Base-by-base conservation (phyloP, 2,329 filamentous ascomycete genomes). In the Pseudocercospora cruenta region DNA sequence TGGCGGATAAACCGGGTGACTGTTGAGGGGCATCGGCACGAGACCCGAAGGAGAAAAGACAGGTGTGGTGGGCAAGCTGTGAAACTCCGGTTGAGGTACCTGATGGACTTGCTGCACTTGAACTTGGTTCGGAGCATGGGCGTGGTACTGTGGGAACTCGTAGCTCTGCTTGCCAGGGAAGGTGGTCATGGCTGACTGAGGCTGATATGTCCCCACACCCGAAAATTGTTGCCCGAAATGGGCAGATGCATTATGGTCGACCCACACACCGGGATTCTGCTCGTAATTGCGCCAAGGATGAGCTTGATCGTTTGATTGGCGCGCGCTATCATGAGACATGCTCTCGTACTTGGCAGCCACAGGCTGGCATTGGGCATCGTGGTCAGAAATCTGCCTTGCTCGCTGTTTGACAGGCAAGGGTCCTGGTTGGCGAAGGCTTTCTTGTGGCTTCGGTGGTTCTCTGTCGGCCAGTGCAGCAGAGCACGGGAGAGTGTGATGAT, bases 81-180 rank as follows among this genome's bases (percentile, higher is more conserved):
- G 69, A 36, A 72, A 70, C 26, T 71, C 68, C 28, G 73, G 70
- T 53, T 72, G 68, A 5, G 70, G 64, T 1, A 68, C 21, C n/a
- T 71, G 65, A n/a, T 39, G 26, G 57, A 67, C 65, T 24, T 69
- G 68, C 36, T 70, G 36, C 45, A 67, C 62, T 26, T 69, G 69
- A 4, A 69, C 45, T n/a, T 65, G 64, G n/a, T 63, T 58, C 14
- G 60, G 53, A 31, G 54, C 49, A 10, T 65, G 55, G 14, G 55
- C 16, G 21, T 63, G 69, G 39, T 64, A 67, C 10, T 59, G 67
- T 8, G 63, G 51, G n/a, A 67, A 66, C 22, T 62, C 55, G 51
- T 63, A 70, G 54, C 67, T 64, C 54, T 66, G 66, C 19, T 55
- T 60, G 14, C 64, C 66, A 33, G 61, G 63, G 19, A 70, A 70